Evolutionary conservation across 2,329 filamentous ascomycete genomes (phyloP), one percentile per base, ranked within the genome.

Genomic region (Acrocalymma vagum): DNA sequence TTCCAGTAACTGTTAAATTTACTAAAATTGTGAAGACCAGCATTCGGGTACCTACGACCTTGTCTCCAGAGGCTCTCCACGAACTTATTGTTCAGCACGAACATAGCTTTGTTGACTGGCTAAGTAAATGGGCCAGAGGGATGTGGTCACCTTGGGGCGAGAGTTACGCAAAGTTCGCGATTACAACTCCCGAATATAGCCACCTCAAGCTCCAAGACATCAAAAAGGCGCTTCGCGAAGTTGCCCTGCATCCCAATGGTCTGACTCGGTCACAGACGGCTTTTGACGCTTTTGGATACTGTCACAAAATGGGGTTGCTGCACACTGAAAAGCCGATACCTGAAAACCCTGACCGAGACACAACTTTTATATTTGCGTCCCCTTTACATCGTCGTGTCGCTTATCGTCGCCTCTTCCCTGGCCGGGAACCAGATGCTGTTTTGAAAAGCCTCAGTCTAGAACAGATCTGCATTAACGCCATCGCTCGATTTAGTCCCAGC

Each of bases 401-500:
- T 18, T 41, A 45, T 45, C 41, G 36, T 27, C 45, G 41, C 18
- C 37, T 48, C 16, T 37, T 40, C 18, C 26, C 45, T 21, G 30
- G 41, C 21, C 29, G 8, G 38, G 45, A 45, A 23, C 45, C 24
- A 41, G 37, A 45, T 20, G 32, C 40, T 29, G 26, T 26, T 16
- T 6, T 36, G 17, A 38, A 38, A 13, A 27, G 35, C 29, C 31
- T 48, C 9, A 45, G 32, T 29, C 45, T 48, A n/a, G 31, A 33
- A 28, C 21, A 50, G 29, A 36, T 36, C 29, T 50, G 46, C 24
- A 38, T 21, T 29, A 50, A 50, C 26, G 46, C 46, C 18, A 46
- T 50, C 26, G 46, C 32, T 35, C 37, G 46, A 46, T 46, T 50
- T 17, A 49, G 45, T 28, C 45, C 45, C 34, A 9, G 18, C 4